Evolutionary conservation across 2,329 filamentous ascomycete species (phyloP), one percentile per base, ranked within the genome.

Genomic region (Microdochium nivale): DNA sequence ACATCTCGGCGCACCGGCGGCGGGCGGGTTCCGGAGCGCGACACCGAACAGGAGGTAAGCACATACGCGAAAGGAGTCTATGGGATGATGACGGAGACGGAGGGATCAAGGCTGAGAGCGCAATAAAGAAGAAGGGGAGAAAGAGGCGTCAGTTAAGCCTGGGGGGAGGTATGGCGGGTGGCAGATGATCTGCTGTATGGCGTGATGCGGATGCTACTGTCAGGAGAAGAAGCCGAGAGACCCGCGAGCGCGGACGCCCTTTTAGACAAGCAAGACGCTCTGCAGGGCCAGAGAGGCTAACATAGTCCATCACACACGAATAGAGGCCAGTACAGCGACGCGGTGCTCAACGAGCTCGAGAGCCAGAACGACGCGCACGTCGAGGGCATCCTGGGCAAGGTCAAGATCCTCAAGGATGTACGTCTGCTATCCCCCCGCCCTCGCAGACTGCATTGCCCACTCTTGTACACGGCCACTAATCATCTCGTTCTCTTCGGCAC

Each of bases 351-450:
- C 66, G 90, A 95, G 71, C 79, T 99, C 54, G 94, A 99, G 74
- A 92, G 88, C 63, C 94, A 99, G 73, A 97, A 97, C 65, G 91
- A 96, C 60, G 78, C 83, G 53, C 86, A 96, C 62, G 85, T 96
- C 11, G 87, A 90, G 55, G 90, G 90, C n/a, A 91, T 96, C 64
- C 79, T 89, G 59, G 87, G 87, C 58, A 96, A 96, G 70, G 92
- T 97, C 54, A 84, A 80, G 73, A 83, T 90, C 74, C 67, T 97
- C 61, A 97, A 96, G 71, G 83, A 90, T 71, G 90, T 95, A 71
- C 66, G 86, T 59, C 47, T 48, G 13, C 8, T 25, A n/a, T 9
- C 8, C 19, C 43, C n/a, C 13, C 10, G 11, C 24, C 44, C 24
- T 49, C 49, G n/a, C n/a, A n/a, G n/a, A n/a, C n/a, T n/a, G n/a